These are phyloP conservation scores for Chamaecrista fasciculata DNA, from an alignment of 306 rosid species.

Conservation along the genomic window DNA sequence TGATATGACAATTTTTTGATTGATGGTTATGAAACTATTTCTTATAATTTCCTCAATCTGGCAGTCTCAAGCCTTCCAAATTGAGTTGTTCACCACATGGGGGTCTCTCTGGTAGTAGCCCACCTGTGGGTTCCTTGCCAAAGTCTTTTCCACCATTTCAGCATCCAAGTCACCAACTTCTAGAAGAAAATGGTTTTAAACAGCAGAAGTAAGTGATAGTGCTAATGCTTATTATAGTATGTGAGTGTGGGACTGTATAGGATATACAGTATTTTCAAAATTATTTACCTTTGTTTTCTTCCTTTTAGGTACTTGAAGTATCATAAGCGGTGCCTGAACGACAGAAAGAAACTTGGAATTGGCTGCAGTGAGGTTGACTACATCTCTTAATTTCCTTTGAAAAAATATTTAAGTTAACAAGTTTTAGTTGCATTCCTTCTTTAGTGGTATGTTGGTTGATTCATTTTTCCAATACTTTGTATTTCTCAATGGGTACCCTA, in stretches of 20 bases:
- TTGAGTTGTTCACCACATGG: constrained; percentile 90
- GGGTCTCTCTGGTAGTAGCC: constrained; percentile 64
- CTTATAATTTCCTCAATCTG: constrained; percentile 33
- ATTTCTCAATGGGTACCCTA: too few relatives aligned
- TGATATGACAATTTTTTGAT: constrained; percentile 5
- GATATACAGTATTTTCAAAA: constrained; percentile 22
- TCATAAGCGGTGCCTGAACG: constrained; percentile 78
- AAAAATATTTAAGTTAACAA: constrained; percentile 12
- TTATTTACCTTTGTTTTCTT: constrained; percentile 35
- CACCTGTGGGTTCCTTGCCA: constrained; percentile 97
- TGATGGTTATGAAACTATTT: constrained; percentile 27
- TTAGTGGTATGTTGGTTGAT: constrained; percentile 1
- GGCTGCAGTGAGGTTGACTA: constrained; percentile 95
- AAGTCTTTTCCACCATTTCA: constrained; percentile 91
- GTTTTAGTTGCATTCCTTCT: constrained; percentile 15
- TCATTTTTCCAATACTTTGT: constrained; percentile 2
- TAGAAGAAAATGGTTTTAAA: constrained; percentile 93
- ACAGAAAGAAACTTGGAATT: constrained; percentile 88
- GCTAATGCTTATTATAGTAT: constrained; percentile 1
- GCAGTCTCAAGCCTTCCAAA: constrained; percentile 72
- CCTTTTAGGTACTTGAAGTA: constrained; percentile 77
- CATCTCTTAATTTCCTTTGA: constrained; percentile 28
- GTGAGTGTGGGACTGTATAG: neutral
- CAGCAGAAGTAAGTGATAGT: constrained; percentile 79
- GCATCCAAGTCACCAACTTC: constrained; percentile 98